A percentile compares a stretch with the other conserved stretches of the same genome.
phyloP scores from a whole-genome alignment of 441 rosid species.

The Geranium incanum region DNA sequence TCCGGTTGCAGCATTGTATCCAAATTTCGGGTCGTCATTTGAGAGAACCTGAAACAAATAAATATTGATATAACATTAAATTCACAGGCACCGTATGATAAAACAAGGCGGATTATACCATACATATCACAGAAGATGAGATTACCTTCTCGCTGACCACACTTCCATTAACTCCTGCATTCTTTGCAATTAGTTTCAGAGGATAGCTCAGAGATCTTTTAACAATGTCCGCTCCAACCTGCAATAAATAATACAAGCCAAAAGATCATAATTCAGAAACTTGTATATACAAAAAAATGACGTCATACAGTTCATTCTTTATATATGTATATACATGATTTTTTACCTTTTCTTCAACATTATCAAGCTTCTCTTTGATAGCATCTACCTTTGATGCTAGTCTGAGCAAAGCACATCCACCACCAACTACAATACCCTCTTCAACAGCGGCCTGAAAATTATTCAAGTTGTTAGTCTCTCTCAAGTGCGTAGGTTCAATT shows the following conservation, averaged over 20 bases:
- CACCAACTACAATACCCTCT: conserved; percentile 96
- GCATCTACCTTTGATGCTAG: conserved; percentile 80
- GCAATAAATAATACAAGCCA: conserved; percentile 9
- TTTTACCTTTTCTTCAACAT: conserved; percentile 78
- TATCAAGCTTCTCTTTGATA: conserved; percentile 53
- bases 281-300: background rate
- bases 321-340: background rate
- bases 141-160: conserved; percentile 20
- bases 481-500: background rate
- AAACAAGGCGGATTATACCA: background rate
- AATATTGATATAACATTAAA: background rate
- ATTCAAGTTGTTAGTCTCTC: background rate
- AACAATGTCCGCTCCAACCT: conserved; percentile 93
- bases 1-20: conserved; percentile 95
- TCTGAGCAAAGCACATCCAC: conserved; percentile 80
- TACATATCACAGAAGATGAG: background rate
- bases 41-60: conserved; percentile 54
- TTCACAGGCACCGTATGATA: background rate
- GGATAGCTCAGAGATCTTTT: conserved; percentile 85
- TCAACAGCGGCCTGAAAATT: conserved; percentile 72
- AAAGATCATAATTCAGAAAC: background rate
- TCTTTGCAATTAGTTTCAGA: conserved; percentile 77
- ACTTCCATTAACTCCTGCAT: conserved; percentile 64
- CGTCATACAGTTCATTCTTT: background rate
- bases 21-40: conserved; percentile 45